Base-by-base conservation (phyloP, 208 protist species). In the Leishmania gerbilli region DNA sequence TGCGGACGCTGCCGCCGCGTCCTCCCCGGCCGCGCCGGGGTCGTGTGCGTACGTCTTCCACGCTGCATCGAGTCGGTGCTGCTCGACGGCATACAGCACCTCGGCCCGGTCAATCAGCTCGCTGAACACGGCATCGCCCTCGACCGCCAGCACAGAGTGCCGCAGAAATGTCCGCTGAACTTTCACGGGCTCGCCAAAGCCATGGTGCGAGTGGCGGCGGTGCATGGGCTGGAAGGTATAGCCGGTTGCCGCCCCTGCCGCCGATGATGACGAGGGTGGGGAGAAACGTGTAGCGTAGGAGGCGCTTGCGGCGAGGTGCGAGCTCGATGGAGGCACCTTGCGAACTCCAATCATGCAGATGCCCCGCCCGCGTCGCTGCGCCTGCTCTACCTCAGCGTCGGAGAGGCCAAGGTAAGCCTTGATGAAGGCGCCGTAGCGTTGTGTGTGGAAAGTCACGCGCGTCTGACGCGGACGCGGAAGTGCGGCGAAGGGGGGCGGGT, bases 141-240 rank as follows among this genome's bases (percentile, higher is more conserved):
- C 93, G n/a, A 97, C 92, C 37, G 93, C 90, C 17, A 97, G 78
- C 37, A 95, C 91, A 42, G 92, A 91, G 79, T 97, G 93, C 15
- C 92, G 90, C 49, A 91, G 76, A 81, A 95, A 93, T 21, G 76
- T 53, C 6, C 89, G 84, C 42, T 81, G 81, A 37, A 87, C 83
- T 17, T 81, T 81, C 76, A 95, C 87, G 6, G 81, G 62, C 11
- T 84, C 34, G 74, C 60, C 47, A 64, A 79, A 21, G 47, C 31
- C n/a, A 19, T 76, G 15, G 7, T 79, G 37, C 45, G 34, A 74
- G 74, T 71, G 58, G 3, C 56, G 81, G 62, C 37, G 71, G 31
- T 58, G 31, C 49, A 27, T 27, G n/a, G 71, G 71, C n/a, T 37
- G 45, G 15, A 40, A 72, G 24, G n/a, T 3, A 37, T 45, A 24